Evolutionary conservation across 2,329 filamentous ascomycete genomes (phyloP), one percentile per base, ranked within the genome.

Genomic region (Colletotrichum tabaci): DNA sequence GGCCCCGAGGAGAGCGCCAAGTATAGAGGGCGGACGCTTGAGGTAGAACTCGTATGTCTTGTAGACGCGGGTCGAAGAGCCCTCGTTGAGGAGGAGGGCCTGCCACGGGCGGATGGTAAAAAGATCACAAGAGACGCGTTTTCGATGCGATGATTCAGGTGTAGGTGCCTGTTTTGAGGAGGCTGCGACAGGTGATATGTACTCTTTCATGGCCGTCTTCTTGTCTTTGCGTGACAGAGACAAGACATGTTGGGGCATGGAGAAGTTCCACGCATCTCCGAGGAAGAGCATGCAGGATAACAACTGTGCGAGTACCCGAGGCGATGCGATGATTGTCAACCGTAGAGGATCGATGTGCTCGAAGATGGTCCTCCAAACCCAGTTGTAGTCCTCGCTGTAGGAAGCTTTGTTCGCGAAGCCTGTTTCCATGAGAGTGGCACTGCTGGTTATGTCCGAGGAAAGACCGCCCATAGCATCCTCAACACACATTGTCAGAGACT

Each of bases 61-160:
- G 81, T 94, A 95, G 7, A 90, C 91, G 68, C 87, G 87, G n/a
- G 92, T 87, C 5, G 90, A 94, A 0, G 92, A 94, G 10, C 92
- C 92, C 81, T 96, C 93, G 78, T 95, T 95, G 74, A 94, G 88
- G 2, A 88, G 83, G 0, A 94, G 76, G 21, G 88, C 86, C 0
- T 85, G 86, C 93, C 93, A 95, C 2, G 87, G 87, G 1, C 88
- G 86, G n/a, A 88, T 82, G 35, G 85, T 85, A 55, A 94, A 86
- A 0, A 94, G 80, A 13, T 77, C 78, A 73, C 79, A 82, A 2
- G 79, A 77, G 0, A 77, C 74, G 23, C 56, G 56, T 30, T 61
- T 56, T 0, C 47, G 61, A 10, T 66, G 52, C 0, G 47, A 4
- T 3, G n/a, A n/a, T 10, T 57, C 61, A 26, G 40, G 18, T 0